Conservation (phyloP, 495 filamentous ascomycete genomes). For the Massariosphaeria phaeospora region DNA sequence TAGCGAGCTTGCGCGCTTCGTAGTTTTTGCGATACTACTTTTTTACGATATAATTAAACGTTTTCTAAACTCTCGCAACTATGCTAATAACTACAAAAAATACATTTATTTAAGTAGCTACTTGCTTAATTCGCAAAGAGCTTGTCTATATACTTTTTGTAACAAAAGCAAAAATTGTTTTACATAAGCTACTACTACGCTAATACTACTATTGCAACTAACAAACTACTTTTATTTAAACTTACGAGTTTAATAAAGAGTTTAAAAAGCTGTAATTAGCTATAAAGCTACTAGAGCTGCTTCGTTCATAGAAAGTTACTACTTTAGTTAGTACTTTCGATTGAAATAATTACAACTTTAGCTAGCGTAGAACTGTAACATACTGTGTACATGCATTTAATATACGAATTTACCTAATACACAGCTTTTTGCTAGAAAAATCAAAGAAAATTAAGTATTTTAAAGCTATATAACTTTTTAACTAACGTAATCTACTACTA, state of each 20-base stretch:
- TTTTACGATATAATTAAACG: not conserved
- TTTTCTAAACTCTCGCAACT: not conserved
- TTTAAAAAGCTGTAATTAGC: not conserved
- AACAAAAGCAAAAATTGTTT: not conserved
- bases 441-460: too few relatives aligned
- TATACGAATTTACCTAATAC: too few relatives aligned
- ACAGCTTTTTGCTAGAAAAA: too few relatives aligned
- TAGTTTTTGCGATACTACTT: slow-evolving; percentile 1
- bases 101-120: not conserved
- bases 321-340: not conserved
- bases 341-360: too few relatives aligned
- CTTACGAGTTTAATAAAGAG: not conserved
- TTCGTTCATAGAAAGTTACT: not conserved
- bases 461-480: too few relatives aligned
- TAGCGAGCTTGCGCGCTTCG: not conserved
- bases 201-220: slow-evolving; percentile 1
- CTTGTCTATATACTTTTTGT: not conserved
- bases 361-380: too few relatives aligned
- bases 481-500: too few relatives aligned
- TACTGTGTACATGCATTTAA: too few relatives aligned
- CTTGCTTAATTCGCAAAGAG: not conserved
- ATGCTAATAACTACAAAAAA: slow-evolving; percentile 1
- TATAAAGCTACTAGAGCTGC: not conserved
- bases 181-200: not conserved
- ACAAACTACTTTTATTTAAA: not conserved